Evolutionary conservation across 2,329 filamentous ascomycete species (phyloP), one percentile per base, ranked within the genome.

Genomic region (Phyllosticta citribraziliensis): DNA sequence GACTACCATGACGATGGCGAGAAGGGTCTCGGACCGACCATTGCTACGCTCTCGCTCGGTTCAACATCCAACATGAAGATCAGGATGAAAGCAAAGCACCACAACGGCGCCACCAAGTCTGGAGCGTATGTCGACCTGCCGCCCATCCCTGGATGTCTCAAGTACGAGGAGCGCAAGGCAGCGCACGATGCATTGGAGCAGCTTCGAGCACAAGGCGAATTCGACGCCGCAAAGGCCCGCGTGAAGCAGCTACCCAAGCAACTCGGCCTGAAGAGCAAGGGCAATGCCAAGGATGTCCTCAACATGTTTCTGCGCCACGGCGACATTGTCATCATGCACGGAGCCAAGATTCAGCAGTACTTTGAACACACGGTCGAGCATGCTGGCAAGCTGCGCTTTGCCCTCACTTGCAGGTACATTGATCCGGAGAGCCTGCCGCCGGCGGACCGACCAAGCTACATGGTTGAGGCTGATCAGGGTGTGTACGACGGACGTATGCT

Each of bases 1-100:
- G 78, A 74, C 27, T 86, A 81, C 65, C 85, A 88, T 62, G 85
- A 88, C 62, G 86, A 88, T 65, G 86, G 86, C 4, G 86, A 88
- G 67, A 73, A 72, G 10, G 82, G 83, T 3, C 74, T 88, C 0
- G 85, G 85, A 0, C 82, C 84, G 0, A 84, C 81, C 0, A 83
- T 88, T 6, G 83, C 84, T 0, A 85, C 84, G 0, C 72, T 85
- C 6, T 85, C 83, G 1, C 74, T 88, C 0, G 85, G 85, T 1
- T 80, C 78, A 0, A 78, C 80, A 0, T 81, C 84, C 0, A 73
- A 73, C 0, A 88, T 88, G 85, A 70, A 71, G 2, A 79, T 87
- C 65, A 76, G 82, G 1, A 77, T 82, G 58, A 88, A 88, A 70
- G 65, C 66, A 1, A 79, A 78, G 56, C 79, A 82, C 65, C 74